Conservation (phyloP, 192 early-diverging fungal species). For the Dispira parvispora region DNA sequence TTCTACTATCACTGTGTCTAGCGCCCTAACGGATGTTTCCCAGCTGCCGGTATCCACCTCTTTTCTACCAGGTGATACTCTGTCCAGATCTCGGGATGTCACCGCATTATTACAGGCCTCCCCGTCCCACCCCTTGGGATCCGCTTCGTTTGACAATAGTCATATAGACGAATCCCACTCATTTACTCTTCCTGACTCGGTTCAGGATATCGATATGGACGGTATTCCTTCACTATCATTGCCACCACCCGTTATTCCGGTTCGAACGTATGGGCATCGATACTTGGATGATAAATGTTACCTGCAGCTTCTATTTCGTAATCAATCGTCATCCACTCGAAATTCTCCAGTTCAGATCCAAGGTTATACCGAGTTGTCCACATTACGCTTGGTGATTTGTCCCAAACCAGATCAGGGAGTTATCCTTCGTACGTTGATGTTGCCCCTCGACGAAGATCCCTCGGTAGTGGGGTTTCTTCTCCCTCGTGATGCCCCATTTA, state of each 20-base stretch:
- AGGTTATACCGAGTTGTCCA: conserved; percentile 35
- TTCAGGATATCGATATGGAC: conserved; percentile 49
- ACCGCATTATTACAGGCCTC: too few species aligned
- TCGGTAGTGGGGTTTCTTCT: conserved; percentile 76
- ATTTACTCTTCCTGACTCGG: too few species aligned
- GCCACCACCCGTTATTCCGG: conserved; percentile 95
- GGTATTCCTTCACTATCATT: conserved; percentile 82
- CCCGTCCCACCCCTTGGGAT: too few species aligned
- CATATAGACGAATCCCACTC: too few species aligned
- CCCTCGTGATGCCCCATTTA: conserved; percentile 51
- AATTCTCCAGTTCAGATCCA: conserved; percentile 36
- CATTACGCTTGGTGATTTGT: conserved; percentile 65
- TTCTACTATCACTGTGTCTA: too few species aligned
- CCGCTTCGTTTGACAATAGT: too few species aligned
- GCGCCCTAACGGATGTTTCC: too few species aligned
- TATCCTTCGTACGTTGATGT: conserved; percentile 80
- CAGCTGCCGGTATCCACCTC: too few species aligned
- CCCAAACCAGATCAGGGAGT: conserved; percentile 76
- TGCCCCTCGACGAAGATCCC: conserved; percentile 63
- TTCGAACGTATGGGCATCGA: conserved; percentile 96
- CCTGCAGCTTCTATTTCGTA: conserved; percentile 56
- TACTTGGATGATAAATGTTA: conserved; percentile 83
- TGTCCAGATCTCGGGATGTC: too few species aligned
- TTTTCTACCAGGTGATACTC: too few species aligned
- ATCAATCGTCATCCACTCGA: conserved; percentile 19